Percentiles rank a stretch among this genome's conserved stretches.
Evolutionary conservation across 306 rosid genomes (phyloP).

Genomic region (Oxytropis ochrocephala): DNA sequence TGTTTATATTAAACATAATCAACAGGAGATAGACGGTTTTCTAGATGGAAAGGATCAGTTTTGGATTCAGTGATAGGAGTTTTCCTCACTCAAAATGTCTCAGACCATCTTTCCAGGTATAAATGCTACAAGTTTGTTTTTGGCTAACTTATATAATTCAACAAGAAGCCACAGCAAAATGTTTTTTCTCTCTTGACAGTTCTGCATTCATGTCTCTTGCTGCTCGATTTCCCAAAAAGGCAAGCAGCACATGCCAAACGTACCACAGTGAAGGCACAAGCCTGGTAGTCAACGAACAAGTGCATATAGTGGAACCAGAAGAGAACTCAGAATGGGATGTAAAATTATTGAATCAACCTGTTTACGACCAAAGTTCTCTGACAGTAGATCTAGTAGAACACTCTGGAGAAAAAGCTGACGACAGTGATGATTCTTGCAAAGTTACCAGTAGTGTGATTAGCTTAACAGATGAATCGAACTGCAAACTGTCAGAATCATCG

Average conservation of each 20-base stretch:
- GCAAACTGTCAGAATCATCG: slow-evolving; percentile 29
- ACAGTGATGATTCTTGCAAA: slow-evolving; percentile 23
- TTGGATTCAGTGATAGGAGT: slow-evolving; percentile 98
- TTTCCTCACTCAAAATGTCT: slow-evolving; percentile 94
- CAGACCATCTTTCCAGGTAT: slow-evolving; percentile 98
- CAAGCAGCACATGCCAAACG: slow-evolving; percentile 23
- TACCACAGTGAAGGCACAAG: slow-evolving; percentile 19
- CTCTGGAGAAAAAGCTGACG: slow-evolving; percentile 31
- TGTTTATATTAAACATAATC: slow-evolving; percentile 23
- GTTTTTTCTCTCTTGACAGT: slow-evolving; percentile 51
- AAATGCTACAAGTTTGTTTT: not conserved
- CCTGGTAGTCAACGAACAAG: slow-evolving; percentile 15
- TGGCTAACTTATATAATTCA: not conserved
- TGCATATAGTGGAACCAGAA: slow-evolving; percentile 23
- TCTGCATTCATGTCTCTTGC: slow-evolving; percentile 97
- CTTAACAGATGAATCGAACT: slow-evolving; percentile 49
- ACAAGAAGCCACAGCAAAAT: not conserved
- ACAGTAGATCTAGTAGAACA: slow-evolving; percentile 19
- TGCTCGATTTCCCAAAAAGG: slow-evolving; percentile 62
- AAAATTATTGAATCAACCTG: slow-evolving; percentile 28
- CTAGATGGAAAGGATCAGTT: slow-evolving; percentile 97
- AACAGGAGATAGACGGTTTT: slow-evolving; percentile 95
- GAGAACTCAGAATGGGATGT: slow-evolving; percentile 35
- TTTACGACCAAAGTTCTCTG: slow-evolving; percentile 23
- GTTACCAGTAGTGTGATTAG: slow-evolving; percentile 19